Conservation (phyloP, 257 asterid species). For the Solanum clarkiae region DNA sequence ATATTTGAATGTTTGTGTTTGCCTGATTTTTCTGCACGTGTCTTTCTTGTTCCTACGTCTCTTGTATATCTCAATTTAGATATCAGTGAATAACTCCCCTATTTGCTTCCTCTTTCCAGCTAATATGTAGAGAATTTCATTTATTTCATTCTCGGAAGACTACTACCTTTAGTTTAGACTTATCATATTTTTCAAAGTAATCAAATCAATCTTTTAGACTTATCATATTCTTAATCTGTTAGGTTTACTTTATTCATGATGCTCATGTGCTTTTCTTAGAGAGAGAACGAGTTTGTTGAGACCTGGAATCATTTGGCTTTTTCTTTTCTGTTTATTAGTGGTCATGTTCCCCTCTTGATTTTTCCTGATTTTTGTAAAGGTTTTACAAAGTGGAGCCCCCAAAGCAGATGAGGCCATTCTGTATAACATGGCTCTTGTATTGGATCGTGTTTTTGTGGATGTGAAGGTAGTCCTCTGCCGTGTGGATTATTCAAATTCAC, state of each 20-base stretch:
- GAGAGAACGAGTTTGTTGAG: not conserved
- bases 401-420: constrained; percentile 56
- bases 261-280: not conserved
- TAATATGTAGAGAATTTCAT: not conserved
- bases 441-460: constrained; percentile 69
- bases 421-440: constrained; percentile 64
- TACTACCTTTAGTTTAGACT: not conserved
- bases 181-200: not conserved
- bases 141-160: not conserved
- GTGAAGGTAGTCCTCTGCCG: constrained; percentile 44
- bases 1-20: not conserved
- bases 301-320: not conserved
- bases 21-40: not conserved
- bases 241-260: not conserved
- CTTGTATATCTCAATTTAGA: not conserved
- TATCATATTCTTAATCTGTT: not conserved
- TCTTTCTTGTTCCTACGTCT: not conserved
- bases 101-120: not conserved
- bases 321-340: not conserved
- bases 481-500: not conserved
- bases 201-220: not conserved
- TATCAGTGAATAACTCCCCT: not conserved
- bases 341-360: not conserved
- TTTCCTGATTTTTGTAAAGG: constrained; percentile 21
- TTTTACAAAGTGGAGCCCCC: constrained; percentile 57